These are phyloP conservation scores for Leptomonas pyrrhocoris DNA, from an alignment of 208 protist species.

Conservation along the genomic window DNA sequence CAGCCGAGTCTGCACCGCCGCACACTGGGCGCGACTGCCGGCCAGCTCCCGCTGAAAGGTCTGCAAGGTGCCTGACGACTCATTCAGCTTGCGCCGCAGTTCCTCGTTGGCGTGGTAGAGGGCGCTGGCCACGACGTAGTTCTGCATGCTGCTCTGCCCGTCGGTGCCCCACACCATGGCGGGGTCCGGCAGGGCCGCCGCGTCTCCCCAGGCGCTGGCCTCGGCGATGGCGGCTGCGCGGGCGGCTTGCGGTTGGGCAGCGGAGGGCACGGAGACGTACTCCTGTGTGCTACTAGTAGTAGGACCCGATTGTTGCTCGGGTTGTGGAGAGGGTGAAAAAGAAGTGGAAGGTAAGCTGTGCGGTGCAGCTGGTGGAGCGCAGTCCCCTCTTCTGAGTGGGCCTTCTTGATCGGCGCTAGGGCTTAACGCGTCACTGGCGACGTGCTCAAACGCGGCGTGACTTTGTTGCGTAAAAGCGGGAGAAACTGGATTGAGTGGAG, in stretches of 20 bases:
- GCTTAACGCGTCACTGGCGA: not conserved
- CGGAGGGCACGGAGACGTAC: constrained; percentile 57
- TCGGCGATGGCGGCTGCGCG: constrained; percentile 35
- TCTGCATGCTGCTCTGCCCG: constrained; percentile 58
- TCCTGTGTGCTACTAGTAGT: constrained; percentile 7
- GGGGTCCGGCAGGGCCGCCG: constrained; percentile 63
- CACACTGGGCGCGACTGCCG: constrained; percentile 40
- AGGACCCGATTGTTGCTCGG: not conserved
- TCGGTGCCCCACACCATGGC: constrained; percentile 90
- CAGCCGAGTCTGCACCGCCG: constrained; percentile 47
- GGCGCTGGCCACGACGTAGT: constrained; percentile 80
- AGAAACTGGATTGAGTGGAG: not conserved
- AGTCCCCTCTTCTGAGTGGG: not conserved
- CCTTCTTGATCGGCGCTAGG: not conserved
- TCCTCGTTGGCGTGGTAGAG: constrained; percentile 90
- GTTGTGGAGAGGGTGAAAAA: not conserved
- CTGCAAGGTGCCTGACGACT: constrained; percentile 65
- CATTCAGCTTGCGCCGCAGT: constrained; percentile 77
- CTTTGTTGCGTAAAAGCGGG: not conserved
- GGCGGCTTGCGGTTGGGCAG: constrained; percentile 37
- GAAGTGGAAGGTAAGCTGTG: not conserved
- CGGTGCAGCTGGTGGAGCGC: not conserved
- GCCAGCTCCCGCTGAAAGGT: constrained; percentile 79
- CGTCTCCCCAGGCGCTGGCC: constrained; percentile 45
- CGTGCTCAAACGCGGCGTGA: constrained; percentile 8